Conservation (phyloP, 495 filamentous ascomycete genomes). For the Penicillium cosmopolitanum region DNA sequence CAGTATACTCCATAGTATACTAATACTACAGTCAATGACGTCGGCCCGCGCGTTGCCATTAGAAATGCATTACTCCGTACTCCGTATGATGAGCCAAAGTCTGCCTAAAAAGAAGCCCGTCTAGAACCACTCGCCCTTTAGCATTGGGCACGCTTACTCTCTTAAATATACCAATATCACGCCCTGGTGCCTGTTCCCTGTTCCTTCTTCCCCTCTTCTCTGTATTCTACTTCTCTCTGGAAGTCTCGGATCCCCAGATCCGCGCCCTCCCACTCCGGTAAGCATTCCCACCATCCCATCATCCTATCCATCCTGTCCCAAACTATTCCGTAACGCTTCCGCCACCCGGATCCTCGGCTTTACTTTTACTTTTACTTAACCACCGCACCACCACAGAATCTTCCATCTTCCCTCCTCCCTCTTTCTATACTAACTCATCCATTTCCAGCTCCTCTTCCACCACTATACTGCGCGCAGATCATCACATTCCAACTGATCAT, state of each 20-base stretch:
- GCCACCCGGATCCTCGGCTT: neutral
- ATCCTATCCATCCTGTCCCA: too few relatives aligned
- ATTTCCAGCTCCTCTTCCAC: neutral
- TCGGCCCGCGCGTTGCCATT: neutral
- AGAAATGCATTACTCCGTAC: neutral
- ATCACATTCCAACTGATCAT: neutral
- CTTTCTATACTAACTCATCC: neutral
- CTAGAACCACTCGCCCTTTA: neutral
- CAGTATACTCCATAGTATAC: neutral
- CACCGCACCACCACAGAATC: neutral
- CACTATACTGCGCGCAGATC: conserved; percentile 1
- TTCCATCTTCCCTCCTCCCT: neutral
- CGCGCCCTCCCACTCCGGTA: neutral
- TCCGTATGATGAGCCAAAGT: too few relatives aligned
- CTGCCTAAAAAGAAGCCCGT: too few relatives aligned
- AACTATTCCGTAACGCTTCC: neutral
- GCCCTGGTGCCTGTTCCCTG: neutral
- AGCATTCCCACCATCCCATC: neutral
- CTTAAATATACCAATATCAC: neutral
- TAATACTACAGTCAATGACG: neutral
- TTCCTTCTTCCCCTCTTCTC: neutral
- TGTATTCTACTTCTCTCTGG: neutral
- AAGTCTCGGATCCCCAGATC: neutral
- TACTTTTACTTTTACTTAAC: neutral
- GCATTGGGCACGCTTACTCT: too few relatives aligned